Base-by-base conservation (phyloP, 2,329 filamentous ascomycete species). In the Neophaeococcomyces mojaviensis region DNA sequence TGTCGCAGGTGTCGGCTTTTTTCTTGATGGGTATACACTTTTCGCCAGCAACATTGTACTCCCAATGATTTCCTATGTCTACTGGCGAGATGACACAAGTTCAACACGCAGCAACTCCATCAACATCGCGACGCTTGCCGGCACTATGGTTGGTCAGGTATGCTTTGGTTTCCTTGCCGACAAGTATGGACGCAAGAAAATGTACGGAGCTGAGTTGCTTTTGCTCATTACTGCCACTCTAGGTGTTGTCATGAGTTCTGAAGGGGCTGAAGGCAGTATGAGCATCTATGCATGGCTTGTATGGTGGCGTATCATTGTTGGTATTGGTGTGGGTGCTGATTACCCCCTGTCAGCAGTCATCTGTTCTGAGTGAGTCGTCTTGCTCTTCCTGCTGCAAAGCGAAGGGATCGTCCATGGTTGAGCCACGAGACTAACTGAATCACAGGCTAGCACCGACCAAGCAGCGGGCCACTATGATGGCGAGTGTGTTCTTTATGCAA, bases 311-410 rank as follows among this genome's bases (percentile, higher is more conserved):
- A 60, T 71, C 32, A 52, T 71, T 18, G 66, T 73, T 32, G 72
- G 72, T 0, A 63, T 73, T 28, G 78, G 78, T 1, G 79, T 83
- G 28, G 79, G 79, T n/a, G 80, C 77, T 13, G 80, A 84, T 61
- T 84, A 84, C 58, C 81, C 82, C 1, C 65, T 85, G 2, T 78
- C 72, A 36, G 80, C 81, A 0, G 76, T 84, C 7, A 85, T 86
- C 28, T 82, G 79, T 0, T 76, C 81, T 1, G 82, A 85, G 68
- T 84, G 73, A 67, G 67, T 59, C 39, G 20, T 32, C 19, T 16
- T 19, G n/a, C 30, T 34, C 36, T 33, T 24, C n/a, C n/a, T n/a
- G n/a, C n/a, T n/a, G n/a, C n/a, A n/a, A n/a, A n/a, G 24, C n/a
- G 8, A 35, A 12, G 39, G 24, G 2, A 26, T 40, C 19, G 40